Evolutionary conservation across 2,329 filamentous ascomycete species (phyloP).

Genomic region (Hymenoscyphus linearis): DNA sequence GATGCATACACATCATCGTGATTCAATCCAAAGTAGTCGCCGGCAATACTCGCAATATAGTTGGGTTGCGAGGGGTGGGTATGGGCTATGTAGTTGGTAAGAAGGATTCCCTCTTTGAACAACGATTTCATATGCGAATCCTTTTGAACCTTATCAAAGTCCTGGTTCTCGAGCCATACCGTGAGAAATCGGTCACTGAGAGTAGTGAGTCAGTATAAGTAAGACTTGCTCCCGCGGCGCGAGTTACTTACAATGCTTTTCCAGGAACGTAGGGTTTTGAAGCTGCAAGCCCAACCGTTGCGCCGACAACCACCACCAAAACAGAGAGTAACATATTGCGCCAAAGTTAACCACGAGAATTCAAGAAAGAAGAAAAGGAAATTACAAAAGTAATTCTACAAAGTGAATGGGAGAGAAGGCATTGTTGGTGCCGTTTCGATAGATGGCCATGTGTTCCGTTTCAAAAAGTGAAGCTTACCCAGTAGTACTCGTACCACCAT

Average conservation of each 20-base stretch:
- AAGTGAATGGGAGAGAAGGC: background rate
- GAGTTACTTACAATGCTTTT: background rate
- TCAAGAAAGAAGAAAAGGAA: background rate
- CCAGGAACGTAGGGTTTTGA: background rate
- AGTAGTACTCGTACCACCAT: no score
- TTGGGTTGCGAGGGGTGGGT: slow-evolving; percentile 44
- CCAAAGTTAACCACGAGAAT: background rate
- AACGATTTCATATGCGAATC: slow-evolving; percentile 38
- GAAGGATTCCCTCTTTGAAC: slow-evolving; percentile 39
- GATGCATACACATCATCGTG: slow-evolving; percentile 35
- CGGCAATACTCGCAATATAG: slow-evolving; percentile 41
- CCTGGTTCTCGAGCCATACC: slow-evolving; percentile 60
- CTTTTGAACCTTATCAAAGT: slow-evolving; percentile 33
- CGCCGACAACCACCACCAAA: background rate
- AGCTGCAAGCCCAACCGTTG: background rate
- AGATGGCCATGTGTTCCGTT: background rate
- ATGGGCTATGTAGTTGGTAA: slow-evolving; percentile 42
- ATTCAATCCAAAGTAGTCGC: slow-evolving; percentile 45
- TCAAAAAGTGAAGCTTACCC: background rate
- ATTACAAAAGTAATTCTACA: background rate
- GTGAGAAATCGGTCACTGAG: slow-evolving; percentile 53
- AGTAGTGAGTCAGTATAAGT: slow-evolving; percentile 31
- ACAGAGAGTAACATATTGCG: background rate
- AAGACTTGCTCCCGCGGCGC: background rate
- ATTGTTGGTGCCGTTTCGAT: background rate